Evolutionary conservation across 176 grass and related monocot genomes (phyloP), one percentile per base, ranked within the genome.

Genomic region (Neostapfia colusana): DNA sequence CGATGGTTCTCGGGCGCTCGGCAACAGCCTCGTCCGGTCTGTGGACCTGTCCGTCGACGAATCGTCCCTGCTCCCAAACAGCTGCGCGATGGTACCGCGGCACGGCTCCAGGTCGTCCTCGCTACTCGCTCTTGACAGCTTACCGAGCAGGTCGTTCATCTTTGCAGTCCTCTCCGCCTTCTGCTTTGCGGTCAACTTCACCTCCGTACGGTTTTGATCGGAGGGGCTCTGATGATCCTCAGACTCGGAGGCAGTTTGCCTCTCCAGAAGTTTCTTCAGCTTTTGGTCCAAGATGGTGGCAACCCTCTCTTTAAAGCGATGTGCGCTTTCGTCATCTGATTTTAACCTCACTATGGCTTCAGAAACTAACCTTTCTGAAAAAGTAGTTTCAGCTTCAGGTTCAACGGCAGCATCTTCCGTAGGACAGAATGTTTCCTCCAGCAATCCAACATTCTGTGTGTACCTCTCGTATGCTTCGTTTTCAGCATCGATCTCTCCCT

Each of bases 381-480:
- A 62, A 73, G 34, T 57, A 34, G 64, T 20, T 80, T 79, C 85
- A 67, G 69, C 25, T 80, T 78, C 81, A 46, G 51, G n/a, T 73
- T 85, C 84, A 60, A 36, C 53, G 40, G 69, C 48, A 61, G 69
- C 31, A 72, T 62, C 67, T 64, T 90, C 83, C 7, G 41, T 48
- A 34, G 79, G 55, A 46, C 73, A 85, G 81, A 98, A 92, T 46
- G 81, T 79, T 90, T 99, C 91, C 87, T 95, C 89, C 16, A 99
- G 83, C 54, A 94, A 73, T n/a, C 68, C 66, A 24, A 92, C 83
- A 77, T 92, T 92, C 50, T 86, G 82, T 73, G 84, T 86, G 35
- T 98, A 98, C 24, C 91, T 90, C 40, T 98, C 86, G 57, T 87
- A 93, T 74, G 90, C 88, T 82, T 97, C 95, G 84, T 86, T 87